phyloP scores from a whole-genome alignment of 768 basidiomycete genomes.

The Rhizopogon vesiculosus region DNA sequence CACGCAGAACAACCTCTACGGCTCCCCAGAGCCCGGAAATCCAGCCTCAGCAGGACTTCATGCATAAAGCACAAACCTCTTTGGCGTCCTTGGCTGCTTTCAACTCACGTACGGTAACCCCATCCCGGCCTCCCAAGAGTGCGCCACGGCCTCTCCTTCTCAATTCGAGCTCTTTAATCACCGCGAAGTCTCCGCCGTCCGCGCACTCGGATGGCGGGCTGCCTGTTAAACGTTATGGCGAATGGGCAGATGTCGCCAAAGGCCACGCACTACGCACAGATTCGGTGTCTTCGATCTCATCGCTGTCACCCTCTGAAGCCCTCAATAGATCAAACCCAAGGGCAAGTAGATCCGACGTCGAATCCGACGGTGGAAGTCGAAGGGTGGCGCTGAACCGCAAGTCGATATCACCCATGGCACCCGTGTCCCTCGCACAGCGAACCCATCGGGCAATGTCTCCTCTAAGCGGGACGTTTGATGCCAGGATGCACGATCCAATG shows the following conservation, averaged over 20 bases:
- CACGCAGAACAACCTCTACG: conserved; percentile 22
- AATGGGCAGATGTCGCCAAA: conserved; percentile 49
- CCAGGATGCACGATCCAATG: conserved; percentile 27
- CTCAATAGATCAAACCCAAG: conserved; percentile 30
- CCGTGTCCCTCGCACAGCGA: conserved; percentile 37
- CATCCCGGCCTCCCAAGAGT: conserved; percentile 37
- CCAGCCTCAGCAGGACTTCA: conserved; percentile 16
- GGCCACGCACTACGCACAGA: conserved; percentile 39
- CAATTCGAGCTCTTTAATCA: conserved; percentile 44
- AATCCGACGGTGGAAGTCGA: conserved; percentile 57
- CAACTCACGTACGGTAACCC: conserved; percentile 23
- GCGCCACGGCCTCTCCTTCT: conserved; percentile 67
- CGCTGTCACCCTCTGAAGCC: conserved; percentile 54
- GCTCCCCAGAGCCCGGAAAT: conserved; percentile 29
- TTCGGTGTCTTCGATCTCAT: conserved; percentile 63
- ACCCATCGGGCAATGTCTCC: conserved; percentile 31
- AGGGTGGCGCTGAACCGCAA: conserved; percentile 60
- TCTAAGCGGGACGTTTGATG: conserved; percentile 39
- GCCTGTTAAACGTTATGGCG: conserved; percentile 26
- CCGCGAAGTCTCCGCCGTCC: conserved; percentile 19
- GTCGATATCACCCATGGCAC: conserved; percentile 70
- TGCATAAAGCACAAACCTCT: conserved; percentile 33
- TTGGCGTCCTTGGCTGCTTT: conserved; percentile 43
- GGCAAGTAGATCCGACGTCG: conserved; percentile 41
- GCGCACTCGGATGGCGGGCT: conserved; percentile 33